Percentiles rank a stretch among this genome's conserved stretches.
phyloP scores from a whole-genome alignment of 225 moss, liverwort and hornwort species.

The Ulota crispa region DNA sequence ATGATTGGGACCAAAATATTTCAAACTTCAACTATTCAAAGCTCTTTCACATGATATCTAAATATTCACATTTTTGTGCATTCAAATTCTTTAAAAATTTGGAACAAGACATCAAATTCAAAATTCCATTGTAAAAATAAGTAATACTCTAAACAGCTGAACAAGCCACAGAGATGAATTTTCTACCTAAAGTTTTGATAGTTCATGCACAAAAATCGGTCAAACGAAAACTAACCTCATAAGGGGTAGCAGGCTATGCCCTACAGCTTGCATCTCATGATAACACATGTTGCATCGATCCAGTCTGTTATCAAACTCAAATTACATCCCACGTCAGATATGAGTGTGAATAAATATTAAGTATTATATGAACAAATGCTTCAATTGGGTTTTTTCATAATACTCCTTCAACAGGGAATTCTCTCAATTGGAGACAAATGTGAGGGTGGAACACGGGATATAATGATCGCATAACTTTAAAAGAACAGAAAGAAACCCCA shows the following conservation, averaged over 20 bases:
- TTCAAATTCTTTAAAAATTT: background rate
- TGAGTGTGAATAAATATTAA: background rate
- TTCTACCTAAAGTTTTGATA: background rate
- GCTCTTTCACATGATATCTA: background rate
- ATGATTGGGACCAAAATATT: background rate
- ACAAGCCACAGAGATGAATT: background rate
- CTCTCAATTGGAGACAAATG: slow-evolving; percentile 8
- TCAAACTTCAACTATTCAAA: background rate
- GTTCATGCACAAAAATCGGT: background rate
- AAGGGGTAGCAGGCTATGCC: slow-evolving; percentile 71
- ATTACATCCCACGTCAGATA: slow-evolving; percentile 15
- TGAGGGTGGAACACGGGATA: background rate
- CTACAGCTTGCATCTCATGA: slow-evolving; percentile 83
- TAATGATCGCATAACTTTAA: background rate
- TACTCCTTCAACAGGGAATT: background rate
- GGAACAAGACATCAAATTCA: background rate
- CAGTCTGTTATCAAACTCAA: slow-evolving; percentile 47
- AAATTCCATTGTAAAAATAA: background rate
- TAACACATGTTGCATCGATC: slow-evolving; percentile 97
- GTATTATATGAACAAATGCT: background rate
- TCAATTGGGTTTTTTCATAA: background rate
- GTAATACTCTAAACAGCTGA: background rate
- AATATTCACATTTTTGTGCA: too few relatives aligned
- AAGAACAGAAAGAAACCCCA: background rate
- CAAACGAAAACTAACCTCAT: slow-evolving; percentile 51